Conservation (phyloP, 2,329 filamentous ascomycete genomes). For the Blastomyces emzantsi region DNA sequence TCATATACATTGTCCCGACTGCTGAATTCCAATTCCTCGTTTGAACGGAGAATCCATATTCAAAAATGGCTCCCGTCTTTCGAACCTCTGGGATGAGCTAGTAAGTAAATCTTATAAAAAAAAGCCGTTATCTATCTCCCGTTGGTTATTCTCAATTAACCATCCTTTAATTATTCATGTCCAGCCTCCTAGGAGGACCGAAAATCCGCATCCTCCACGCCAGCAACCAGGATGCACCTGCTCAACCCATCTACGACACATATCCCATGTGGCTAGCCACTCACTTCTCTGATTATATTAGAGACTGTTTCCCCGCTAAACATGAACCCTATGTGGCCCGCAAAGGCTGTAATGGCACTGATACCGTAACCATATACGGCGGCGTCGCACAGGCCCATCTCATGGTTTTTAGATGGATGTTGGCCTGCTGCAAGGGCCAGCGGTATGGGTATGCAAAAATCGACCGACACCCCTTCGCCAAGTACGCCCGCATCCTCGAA, state of each 20-base stretch:
- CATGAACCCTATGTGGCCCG: slow-evolving; percentile 10
- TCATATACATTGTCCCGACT: background rate
- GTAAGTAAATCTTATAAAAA: background rate
- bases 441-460: slow-evolving; percentile 6
- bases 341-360: slow-evolving; percentile 13
- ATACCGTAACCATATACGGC: slow-evolving; percentile 13
- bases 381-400: slow-evolving; percentile 10
- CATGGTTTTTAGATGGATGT: slow-evolving; percentile 16
- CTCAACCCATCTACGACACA: slow-evolving; percentile 9
- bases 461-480: slow-evolving; percentile 14
- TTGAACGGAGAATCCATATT: background rate
- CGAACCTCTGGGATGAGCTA: background rate
- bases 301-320: slow-evolving; percentile 13
- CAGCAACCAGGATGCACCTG: slow-evolving; percentile 5
- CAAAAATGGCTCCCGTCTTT: background rate
- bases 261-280: slow-evolving; percentile 12
- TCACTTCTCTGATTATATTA: slow-evolving; percentile 14
- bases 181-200: slow-evolving; percentile 12
- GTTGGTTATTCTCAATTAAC: slow-evolving; percentile 1
- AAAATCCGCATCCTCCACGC: slow-evolving; percentile 13
- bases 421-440: slow-evolving; percentile 9
- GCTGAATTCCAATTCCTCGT: background rate
- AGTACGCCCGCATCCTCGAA: slow-evolving; percentile 15
- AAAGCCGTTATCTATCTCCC: background rate
- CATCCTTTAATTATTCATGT: background rate